Conservation (phyloP, 1,284 basidiomycete species). For the Amylostereum areolatum region DNA sequence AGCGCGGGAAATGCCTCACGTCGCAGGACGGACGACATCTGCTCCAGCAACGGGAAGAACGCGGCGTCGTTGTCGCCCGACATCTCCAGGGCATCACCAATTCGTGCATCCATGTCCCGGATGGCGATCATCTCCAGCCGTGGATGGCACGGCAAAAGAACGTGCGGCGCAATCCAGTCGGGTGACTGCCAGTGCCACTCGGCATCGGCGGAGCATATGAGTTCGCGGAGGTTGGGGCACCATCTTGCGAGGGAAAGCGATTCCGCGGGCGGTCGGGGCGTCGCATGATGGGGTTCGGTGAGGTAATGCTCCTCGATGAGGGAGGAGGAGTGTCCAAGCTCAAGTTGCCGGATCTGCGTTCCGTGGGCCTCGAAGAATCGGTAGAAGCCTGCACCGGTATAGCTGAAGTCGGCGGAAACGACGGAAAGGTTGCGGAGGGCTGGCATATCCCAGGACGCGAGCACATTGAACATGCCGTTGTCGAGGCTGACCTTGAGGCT, state of each 20-base stretch:
- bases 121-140: conserved; percentile 62
- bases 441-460: conserved; percentile 57
- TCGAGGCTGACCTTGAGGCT: conserved; percentile 66
- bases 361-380: conserved; percentile 64
- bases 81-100: conserved; percentile 34
- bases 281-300: conserved; percentile 33
- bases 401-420: conserved; percentile 61
- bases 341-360: conserved; percentile 51
- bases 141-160: conserved; percentile 58
- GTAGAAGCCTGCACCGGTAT: conserved; percentile 55
- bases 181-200: conserved; percentile 76
- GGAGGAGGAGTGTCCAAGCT: conserved; percentile 64
- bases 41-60: conserved; percentile 62
- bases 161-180: conserved; percentile 75
- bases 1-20: conserved; percentile 56
- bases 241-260: conserved; percentile 48
- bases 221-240: conserved; percentile 60
- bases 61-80: conserved; percentile 31
- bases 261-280: conserved; percentile 17
- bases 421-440: conserved; percentile 55
- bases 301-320: conserved; percentile 60
- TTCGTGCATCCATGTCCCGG: conserved; percentile 59
- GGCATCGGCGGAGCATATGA: conserved; percentile 68
- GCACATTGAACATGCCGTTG: conserved; percentile 60
- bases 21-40: conserved; percentile 53